A percentile compares a stretch with the other conserved stretches of the same genome.
phyloP scores from a whole-genome alignment of 1,139 yeast genomes.

The Casaregolazyma lundiana region DNA sequence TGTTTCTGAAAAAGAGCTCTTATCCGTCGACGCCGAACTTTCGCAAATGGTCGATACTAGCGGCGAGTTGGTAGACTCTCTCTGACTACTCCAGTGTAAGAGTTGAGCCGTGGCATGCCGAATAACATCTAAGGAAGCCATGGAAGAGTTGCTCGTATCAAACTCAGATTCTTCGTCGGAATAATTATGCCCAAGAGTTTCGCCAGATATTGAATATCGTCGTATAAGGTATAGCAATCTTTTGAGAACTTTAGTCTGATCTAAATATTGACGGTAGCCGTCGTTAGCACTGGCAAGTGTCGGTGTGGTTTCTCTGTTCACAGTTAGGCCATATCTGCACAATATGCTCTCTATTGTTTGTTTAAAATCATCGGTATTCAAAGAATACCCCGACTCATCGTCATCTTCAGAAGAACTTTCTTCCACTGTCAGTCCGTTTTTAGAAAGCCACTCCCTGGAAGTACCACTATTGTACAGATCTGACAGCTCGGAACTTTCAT shows the following conservation, averaged over 20 bases:
- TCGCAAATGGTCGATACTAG: neutral
- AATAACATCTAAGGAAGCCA: neutral
- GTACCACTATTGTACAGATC: slow-evolving; percentile 1
- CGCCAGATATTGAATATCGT: neutral
- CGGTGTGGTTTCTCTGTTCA: neutral
- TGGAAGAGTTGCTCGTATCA: neutral
- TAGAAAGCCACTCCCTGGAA: slow-evolving; percentile 1
- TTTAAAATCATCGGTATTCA: neutral
- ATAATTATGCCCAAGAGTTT: neutral
- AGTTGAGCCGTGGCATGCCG: neutral
- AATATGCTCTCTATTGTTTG: neutral
- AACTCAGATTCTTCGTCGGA: neutral
- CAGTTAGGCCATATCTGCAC: neutral
- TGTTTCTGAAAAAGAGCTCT: neutral
- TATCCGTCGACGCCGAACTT: neutral
- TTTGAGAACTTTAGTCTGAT: slow-evolving; percentile 4
- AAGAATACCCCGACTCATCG: neutral
- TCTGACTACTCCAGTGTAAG: neutral
- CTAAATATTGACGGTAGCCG: slow-evolving; percentile 1
- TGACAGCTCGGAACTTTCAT: neutral
- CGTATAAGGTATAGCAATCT: slow-evolving; percentile 1
- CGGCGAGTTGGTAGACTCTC: neutral
- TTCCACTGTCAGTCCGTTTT: neutral
- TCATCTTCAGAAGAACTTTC: slow-evolving; percentile 4
- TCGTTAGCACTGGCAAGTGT: neutral